Base-by-base conservation (phyloP, 805 yeast species). In the Candida qinlingensis region DNA sequence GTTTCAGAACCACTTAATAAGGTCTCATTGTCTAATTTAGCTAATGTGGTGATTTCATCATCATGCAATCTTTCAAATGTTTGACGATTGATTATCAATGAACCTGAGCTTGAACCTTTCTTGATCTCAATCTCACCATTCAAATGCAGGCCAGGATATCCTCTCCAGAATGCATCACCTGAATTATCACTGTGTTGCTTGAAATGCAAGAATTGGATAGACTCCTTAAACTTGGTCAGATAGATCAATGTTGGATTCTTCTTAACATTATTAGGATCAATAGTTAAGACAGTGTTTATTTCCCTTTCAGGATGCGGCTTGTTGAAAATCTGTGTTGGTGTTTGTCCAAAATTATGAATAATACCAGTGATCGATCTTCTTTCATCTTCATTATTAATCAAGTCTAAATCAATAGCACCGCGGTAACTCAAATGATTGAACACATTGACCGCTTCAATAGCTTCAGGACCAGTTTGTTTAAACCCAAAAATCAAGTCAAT, bases 321-420 rank as follows among this genome's bases (percentile, higher is more conserved):
- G 13, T 68, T 70, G 56, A 90, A 87, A 9, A 90, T 68, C 56
- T 85, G 87, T 43, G 76, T 60, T 1, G 97, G 97, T 0, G 96
- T 89, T 61, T 89, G 97, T 0, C 97, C 97, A 72, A 89, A 89
- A 64, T 89, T 89, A 61, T 90, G 94, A 45, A 89, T 89, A 56
- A 86, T 85, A 2, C 96, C 91, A 26, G 88, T 85, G 3, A 85
- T 74, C 1, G 96, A 92, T 37, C 81, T 72, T 54, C 83, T 75
- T 64, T 89, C 96, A 52, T 76, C 73, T 36, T 81, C 88, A 60
- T 88, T 91, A 51, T 78, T 73, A 48, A 89, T 83, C 26, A 73
- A 74, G 52, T 87, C 96, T 46, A 89, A 67, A 61, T 89, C 81
- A 19, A 87, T 82, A 0, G 91, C 87, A 2, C 96, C 96, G 46